Conservation (phyloP, 2,329 filamentous ascomycete genomes). For the Botryotinia globosa region DNA sequence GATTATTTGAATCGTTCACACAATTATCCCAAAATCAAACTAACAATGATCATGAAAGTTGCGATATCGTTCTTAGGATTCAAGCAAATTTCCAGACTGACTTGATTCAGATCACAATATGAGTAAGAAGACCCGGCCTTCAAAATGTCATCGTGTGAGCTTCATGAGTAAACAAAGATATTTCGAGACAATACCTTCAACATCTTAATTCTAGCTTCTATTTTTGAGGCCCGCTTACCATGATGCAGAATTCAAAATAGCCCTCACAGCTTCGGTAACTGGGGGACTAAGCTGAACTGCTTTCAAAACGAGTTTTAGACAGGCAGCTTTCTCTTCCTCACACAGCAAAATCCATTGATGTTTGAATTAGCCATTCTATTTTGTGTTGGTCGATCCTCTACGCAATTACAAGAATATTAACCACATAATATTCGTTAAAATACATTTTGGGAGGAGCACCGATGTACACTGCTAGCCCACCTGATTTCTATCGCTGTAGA, state of each 20-base stretch:
- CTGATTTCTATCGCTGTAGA: too few species aligned
- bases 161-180: background rate
- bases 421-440: background rate
- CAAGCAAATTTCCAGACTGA: too few species aligned
- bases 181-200: background rate
- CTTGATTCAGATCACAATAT: too few species aligned
- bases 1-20: background rate
- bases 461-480: background rate
- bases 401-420: too few species aligned
- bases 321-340: background rate
- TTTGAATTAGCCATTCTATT: background rate
- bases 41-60: background rate
- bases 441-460: too few species aligned
- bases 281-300: background rate
- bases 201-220: too few species aligned
- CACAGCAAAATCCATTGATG: background rate
- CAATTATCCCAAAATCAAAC: rapidly evolving
- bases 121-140: too few species aligned
- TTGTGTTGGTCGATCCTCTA: background rate
- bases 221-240: background rate
- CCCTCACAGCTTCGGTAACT: background rate
- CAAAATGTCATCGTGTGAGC: background rate
- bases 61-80: background rate
- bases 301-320: background rate
- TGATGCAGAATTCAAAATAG: background rate